Conservation (phyloP, 768 basidiomycete genomes). For the Phanerodontia chrysosporium region DNA sequence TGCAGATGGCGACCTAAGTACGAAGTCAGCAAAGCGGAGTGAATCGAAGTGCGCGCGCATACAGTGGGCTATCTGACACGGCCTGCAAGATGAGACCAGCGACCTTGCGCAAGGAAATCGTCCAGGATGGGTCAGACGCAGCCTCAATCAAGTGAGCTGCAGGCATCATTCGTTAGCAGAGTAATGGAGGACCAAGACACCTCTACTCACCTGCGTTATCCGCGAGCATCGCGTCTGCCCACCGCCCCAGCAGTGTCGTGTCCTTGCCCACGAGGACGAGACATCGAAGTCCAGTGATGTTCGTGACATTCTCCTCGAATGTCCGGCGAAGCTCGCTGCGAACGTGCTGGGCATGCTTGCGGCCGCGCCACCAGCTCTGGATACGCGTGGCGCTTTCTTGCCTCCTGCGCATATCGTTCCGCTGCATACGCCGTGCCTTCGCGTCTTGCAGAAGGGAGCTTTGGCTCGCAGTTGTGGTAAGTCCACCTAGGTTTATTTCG, state of each 20-base stretch:
- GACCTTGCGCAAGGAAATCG: conserved; percentile 52
- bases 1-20: conserved; percentile 43
- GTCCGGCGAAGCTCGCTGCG: conserved; percentile 40
- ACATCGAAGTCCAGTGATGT: conserved; percentile 57
- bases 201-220: conserved; percentile 25
- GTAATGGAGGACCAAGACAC: neutral
- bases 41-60: conserved; percentile 22
- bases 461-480: conserved; percentile 46
- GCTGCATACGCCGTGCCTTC: conserved; percentile 53
- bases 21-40: neutral
- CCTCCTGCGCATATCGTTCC: conserved; percentile 49
- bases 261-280: conserved; percentile 58
- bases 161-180: neutral
- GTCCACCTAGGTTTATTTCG: conserved; percentile 75
- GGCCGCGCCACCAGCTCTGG: conserved; percentile 70
- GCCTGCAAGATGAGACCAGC: conserved; percentile 48
- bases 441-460: conserved; percentile 59
- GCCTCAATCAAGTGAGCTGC: conserved; percentile 16
- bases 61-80: conserved; percentile 48
- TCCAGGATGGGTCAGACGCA: conserved; percentile 43
- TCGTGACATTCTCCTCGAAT: conserved; percentile 51
- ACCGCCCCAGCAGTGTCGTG: conserved; percentile 40
- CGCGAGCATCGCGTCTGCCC: conserved; percentile 37
- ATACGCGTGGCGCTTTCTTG: conserved; percentile 57
- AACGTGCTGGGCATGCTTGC: conserved; percentile 35